Evolutionary conservation across 768 basidiomycete genomes (phyloP), one percentile per base, ranked within the genome.

Genomic region (Chiua virens): DNA sequence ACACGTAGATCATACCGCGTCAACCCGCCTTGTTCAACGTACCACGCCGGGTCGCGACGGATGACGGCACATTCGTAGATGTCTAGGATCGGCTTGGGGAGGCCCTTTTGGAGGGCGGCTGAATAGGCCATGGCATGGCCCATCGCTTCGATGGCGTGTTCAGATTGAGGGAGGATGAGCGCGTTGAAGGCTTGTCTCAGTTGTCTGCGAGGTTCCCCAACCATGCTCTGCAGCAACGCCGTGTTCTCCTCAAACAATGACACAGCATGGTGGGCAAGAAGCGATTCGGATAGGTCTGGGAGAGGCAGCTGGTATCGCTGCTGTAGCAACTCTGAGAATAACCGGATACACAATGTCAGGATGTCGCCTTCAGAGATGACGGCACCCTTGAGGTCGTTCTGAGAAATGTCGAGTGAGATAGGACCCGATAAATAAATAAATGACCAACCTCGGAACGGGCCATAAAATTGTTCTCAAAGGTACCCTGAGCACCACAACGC

Each of bases 401-500:
- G 30, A 9, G 17, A 15, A 8, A 36, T 7, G 8, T 28, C 7
- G 28, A 28, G 8, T 28, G 28, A 28, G 28, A 28, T 28, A 28
- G 28, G 28, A 28, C 28, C 7, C 28, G 10, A 28, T 28, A 34
- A 15, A 46, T 5, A 38, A 27, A 34, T 2, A 56, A 48, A 58
- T 54, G 18, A 58, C 68, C 4, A 49, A 82, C 83, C 71, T 82
- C 77, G 27, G 79, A 73, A 38, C 71, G 71, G 5, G 78, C 75
- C 71, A 85, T 77, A 56, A 81, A 79, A 57, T 86, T 86, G 48
- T 79, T 77, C 45, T 81, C 83, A 49, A 84, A 85, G 0, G 81
- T 77, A 3, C 85, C 83, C 64, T 85, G 83, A 3, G 82, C 85
- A 42, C 85, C 85, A 50, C 80, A 84, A 11, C 85, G 74, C 54